These are phyloP conservation scores for Penicillium ochrochloron DNA, from an alignment of 495 filamentous ascomycete species.

Conservation along the genomic window DNA sequence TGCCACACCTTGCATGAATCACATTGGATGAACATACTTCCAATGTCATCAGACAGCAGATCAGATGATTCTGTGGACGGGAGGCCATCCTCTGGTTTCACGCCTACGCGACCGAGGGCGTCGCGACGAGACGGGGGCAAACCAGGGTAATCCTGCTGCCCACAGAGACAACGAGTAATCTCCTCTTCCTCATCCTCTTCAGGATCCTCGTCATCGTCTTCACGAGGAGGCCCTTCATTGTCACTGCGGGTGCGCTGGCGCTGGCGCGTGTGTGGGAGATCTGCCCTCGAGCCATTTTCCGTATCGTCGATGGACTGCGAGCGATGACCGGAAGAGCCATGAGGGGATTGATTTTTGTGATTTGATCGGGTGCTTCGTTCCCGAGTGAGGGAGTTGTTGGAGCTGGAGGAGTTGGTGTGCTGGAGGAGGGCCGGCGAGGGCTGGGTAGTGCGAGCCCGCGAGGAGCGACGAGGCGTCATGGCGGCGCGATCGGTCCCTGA, in stretches of 20 bases:
- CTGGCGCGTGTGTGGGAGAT: conserved; percentile 72
- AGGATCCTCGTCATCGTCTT: conserved; percentile 66
- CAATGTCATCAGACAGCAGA: conserved; percentile 75
- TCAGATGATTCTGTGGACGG: conserved; percentile 44
- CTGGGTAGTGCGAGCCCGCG: conserved; percentile 83
- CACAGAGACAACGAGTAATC: conserved; percentile 92
- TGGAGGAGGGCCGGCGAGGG: conserved; percentile 68
- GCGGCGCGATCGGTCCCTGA: conserved; percentile 16
- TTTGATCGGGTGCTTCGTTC: conserved; percentile 74
- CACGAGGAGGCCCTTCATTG: conserved; percentile 56
- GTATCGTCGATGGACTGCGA: conserved; percentile 82
- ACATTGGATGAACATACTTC: conserved; percentile 97
- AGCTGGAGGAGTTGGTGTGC: conserved; percentile 74
- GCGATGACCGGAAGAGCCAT: conserved; percentile 71
- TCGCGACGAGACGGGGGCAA: conserved; percentile 70
- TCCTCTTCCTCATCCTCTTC: conserved; percentile 82
- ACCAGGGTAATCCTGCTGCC: conserved; percentile 92
- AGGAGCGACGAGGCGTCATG: conserved; percentile 85
- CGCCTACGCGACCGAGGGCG: conserved; percentile 54
- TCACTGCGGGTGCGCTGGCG: conserved; percentile 70
- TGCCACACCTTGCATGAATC: conserved; percentile 99
- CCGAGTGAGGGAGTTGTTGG: conserved; percentile 70
- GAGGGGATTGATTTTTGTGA: conserved; percentile 73
- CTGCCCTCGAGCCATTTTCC: conserved; percentile 58
- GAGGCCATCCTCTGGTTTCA: conserved; percentile 62